A percentile compares a stretch with the other conserved stretches of the same genome.
Evolutionary conservation across 306 rosid genomes (phyloP).

Genomic region (Quercus aquifolioides): DNA sequence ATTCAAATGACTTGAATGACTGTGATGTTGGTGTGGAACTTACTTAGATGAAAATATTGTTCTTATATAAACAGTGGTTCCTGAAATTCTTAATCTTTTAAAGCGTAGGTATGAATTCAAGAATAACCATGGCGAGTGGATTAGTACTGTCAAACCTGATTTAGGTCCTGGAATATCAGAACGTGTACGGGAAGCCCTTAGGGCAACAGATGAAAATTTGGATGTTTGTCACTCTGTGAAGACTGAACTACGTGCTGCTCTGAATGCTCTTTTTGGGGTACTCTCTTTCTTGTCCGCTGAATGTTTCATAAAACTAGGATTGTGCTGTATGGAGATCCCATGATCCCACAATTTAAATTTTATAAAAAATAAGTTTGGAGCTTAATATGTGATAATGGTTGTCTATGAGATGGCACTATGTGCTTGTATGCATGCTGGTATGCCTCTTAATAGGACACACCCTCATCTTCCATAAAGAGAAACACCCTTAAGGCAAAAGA

Average conservation of each 20-base stretch:
- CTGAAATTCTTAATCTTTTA: constrained; percentile 5
- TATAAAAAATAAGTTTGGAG: not conserved
- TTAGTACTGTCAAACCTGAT: constrained; percentile 57
- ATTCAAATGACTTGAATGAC: constrained; percentile 5
- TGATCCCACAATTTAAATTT: not conserved
- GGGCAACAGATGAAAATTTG: constrained; percentile 46
- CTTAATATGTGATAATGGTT: not conserved
- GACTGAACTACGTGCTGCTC: constrained; percentile 60
- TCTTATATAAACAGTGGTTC: not conserved
- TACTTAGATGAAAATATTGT: constrained; percentile 4
- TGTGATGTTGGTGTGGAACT: constrained; percentile 2
- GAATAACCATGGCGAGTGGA: constrained; percentile 81
- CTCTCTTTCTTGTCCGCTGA: constrained; percentile 9
- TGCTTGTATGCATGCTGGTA: too few species aligned
- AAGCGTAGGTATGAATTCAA: constrained; percentile 70
- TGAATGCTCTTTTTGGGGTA: constrained; percentile 83
- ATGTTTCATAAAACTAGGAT: not conserved
- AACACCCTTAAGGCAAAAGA: too few species aligned
- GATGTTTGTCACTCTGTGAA: constrained; percentile 44
- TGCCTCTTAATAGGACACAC: too few species aligned
- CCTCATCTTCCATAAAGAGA: too few species aligned
- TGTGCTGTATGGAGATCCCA: not conserved
- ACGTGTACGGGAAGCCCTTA: constrained; percentile 60
- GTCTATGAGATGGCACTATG: not conserved
- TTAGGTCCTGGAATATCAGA: constrained; percentile 81